A percentile compares a stretch with the other conserved stretches of the same genome.
Conservation (phyloP, 805 yeast species). For the Starmera dryadoides region DNA sequence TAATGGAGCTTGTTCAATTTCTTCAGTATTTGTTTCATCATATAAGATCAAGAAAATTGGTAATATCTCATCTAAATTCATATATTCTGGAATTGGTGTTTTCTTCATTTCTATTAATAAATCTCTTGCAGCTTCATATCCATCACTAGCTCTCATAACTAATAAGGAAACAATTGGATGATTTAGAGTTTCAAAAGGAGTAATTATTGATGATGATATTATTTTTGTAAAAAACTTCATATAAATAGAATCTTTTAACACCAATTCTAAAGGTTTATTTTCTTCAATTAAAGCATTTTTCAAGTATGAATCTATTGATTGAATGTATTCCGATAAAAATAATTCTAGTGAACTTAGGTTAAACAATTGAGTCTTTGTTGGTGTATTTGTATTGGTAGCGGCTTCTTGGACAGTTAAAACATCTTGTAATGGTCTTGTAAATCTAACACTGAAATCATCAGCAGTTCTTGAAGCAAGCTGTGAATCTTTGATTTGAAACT, state of each 20-base stretch:
- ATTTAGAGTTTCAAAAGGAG: constrained; percentile 78
- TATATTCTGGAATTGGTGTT: constrained; percentile 46
- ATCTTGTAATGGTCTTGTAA: constrained; percentile 32
- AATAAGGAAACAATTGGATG: constrained; percentile 79
- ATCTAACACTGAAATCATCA: constrained; percentile 52
- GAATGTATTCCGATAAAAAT: constrained; percentile 25
- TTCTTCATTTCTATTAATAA: constrained; percentile 47
- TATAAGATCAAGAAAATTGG: constrained; percentile 46
- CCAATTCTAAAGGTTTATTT: constrained; percentile 19
- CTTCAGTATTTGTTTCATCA: constrained; percentile 36
- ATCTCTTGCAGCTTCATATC: constrained; percentile 49
- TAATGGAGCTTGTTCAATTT: constrained; percentile 33
- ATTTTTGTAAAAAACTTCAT: constrained; percentile 50
- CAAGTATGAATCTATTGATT: constrained; percentile 18
- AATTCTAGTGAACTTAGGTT: constrained; percentile 29
- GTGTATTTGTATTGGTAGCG: constrained; percentile 2
- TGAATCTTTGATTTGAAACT: constrained; percentile 42
- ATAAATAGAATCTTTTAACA: constrained; percentile 42
- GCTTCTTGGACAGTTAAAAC: constrained; percentile 22
- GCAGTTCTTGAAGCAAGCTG: constrained; percentile 41
- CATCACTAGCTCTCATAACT: constrained; percentile 50
- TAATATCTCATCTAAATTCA: constrained; percentile 57
- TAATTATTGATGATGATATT: constrained; percentile 49
- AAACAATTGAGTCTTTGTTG: constrained; percentile 23
- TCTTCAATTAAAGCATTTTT: constrained; percentile 3